phyloP scores from a whole-genome alignment of 2,329 filamentous ascomycete species.

The Teratosphaeria pseudoeucalypti region DNA sequence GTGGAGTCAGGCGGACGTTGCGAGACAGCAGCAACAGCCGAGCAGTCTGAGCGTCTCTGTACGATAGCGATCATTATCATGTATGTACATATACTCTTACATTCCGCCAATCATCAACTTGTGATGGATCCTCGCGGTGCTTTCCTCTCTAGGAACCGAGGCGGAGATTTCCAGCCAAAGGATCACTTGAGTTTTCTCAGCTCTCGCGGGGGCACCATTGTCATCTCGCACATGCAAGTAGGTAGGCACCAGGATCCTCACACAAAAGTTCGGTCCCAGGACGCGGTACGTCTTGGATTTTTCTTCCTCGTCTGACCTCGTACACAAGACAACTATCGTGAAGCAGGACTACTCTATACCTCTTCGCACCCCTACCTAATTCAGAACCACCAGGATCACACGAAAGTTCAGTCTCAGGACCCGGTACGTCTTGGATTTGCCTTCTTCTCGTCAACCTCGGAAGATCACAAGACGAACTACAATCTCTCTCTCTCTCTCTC shows the following conservation, averaged over 20 bases:
- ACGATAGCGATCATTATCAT: not conserved
- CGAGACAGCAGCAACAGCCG: not conserved
- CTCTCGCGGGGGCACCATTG: not conserved
- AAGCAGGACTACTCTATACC: too few species aligned
- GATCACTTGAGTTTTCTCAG: not conserved
- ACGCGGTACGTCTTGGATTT: not conserved
- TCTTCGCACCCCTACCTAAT: too few species aligned
- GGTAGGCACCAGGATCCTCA: not conserved
- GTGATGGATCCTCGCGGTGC: not conserved
- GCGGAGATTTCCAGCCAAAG: not conserved
- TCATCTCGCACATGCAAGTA: not conserved
- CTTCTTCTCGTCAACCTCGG: not conserved
- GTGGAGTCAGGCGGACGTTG: constrained; percentile 48
- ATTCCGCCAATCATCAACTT: not conserved
- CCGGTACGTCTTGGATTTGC: too few species aligned
- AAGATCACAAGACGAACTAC: not conserved
- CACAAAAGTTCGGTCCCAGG: too few species aligned
- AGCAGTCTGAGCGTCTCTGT: not conserved
- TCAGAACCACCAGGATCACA: too few species aligned
- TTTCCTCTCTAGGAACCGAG: not conserved
- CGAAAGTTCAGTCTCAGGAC: too few species aligned
- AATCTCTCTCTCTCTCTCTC: too few species aligned
- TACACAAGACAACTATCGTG: not conserved
- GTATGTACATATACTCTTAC: not conserved
- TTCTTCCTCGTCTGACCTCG: not conserved